Evolutionary conservation across 2,329 filamentous ascomycete species (phyloP), one percentile per base, ranked within the genome.

Genomic region (Ceratocystis variospora): DNA sequence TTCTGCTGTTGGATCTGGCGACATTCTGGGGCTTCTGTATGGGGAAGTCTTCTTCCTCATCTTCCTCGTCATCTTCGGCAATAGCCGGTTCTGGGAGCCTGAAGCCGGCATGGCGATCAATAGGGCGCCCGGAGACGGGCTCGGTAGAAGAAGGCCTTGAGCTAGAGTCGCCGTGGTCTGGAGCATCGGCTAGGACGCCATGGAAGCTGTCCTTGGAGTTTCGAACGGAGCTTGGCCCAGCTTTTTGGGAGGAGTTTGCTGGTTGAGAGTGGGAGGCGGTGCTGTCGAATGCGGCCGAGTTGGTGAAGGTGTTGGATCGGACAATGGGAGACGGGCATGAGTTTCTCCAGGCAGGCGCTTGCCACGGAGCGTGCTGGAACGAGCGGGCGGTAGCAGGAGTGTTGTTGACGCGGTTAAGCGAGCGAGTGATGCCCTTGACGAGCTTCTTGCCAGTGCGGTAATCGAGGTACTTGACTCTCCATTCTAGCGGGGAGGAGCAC

Each of bases 401-500:
- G 67, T 78, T 75, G 68, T 82, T 78, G 73, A 83, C 75, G 78
- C 84, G 76, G 78, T 83, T 80, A 69, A 94, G 81, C 68, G 90
- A 90, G 69, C 87, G 83, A 28, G 81, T 77, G 64, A 96, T 86
- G 66, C 85, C 86, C 76, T 96, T 97, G 75, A 97, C 81, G 74
- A 91, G 87, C 78, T 96, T 96, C 78, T 97, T 97, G 68, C 91
- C 93, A 66, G 86, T 86, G 81, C 96, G 96, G 80, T 97, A 97
- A 76, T 96, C 85, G 71, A 97, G 82, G 75, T 96, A 97, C 76
- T 96, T 96, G 75, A 87, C 83, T 72, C 89, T 85, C 93, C 93
- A 97, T 83, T 97, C 84, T 87, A 41, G 25, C 25, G 19, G 41
- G 33, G 15, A 22, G 61, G 22, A 22, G 7, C 53, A 25, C 15